phyloP scores from a whole-genome alignment of 2,329 filamentous ascomycete genomes.

The Penicillium thymicola region DNA sequence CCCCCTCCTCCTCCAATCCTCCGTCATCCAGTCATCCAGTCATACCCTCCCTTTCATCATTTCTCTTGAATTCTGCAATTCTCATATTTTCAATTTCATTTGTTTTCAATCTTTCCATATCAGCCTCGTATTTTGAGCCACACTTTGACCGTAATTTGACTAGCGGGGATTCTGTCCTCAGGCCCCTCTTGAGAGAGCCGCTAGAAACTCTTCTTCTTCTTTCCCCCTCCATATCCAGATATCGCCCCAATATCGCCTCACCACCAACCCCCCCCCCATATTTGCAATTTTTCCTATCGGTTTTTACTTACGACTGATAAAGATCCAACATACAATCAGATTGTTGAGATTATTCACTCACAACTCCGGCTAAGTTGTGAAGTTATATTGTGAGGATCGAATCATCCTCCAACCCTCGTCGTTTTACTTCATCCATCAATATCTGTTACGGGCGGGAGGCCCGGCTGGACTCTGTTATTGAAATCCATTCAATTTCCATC shows the following conservation, averaged over 20 bases:
- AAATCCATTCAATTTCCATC: background rate
- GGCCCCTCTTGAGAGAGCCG: constrained; percentile 10
- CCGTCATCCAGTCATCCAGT: background rate
- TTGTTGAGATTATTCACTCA: background rate
- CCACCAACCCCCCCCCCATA: background rate
- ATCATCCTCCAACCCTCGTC: background rate
- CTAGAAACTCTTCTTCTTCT: constrained; percentile 10
- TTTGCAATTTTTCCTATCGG: background rate
- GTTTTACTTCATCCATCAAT: constrained; percentile 13
- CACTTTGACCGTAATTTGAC: constrained; percentile 6
- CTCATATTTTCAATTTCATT: background rate
- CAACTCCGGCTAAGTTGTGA: background rate
- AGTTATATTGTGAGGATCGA: background rate
- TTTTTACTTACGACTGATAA: background rate
- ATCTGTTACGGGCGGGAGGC: constrained; percentile 35
- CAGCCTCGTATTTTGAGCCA: constrained; percentile 7
- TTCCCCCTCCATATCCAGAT: constrained; percentile 5
- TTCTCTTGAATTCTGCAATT: background rate
- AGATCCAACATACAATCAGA: background rate
- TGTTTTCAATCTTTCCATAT: background rate
- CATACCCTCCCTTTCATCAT: constrained; percentile 1
- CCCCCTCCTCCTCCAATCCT: background rate
- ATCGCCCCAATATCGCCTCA: constrained; percentile 1
- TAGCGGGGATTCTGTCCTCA: constrained; percentile 13
- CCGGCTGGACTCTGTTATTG: constrained; percentile 20